These are phyloP conservation scores for Boletus vermiculosoides DNA, from an alignment of 768 basidiomycete species.

Conservation along the genomic window DNA sequence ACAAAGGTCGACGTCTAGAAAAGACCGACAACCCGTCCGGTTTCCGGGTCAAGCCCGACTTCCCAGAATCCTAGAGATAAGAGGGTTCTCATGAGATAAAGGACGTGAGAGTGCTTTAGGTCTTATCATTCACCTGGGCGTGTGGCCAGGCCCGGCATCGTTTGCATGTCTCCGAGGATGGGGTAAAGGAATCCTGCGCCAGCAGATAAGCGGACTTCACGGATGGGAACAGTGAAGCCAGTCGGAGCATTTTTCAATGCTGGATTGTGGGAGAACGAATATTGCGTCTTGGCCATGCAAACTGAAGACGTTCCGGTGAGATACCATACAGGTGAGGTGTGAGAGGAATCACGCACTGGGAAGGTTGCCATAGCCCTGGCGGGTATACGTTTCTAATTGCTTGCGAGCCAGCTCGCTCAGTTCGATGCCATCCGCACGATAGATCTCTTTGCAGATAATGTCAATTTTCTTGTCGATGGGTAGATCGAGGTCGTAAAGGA, in stretches of 20 bases:
- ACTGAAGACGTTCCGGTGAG: conserved; percentile 44
- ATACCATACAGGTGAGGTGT: not conserved
- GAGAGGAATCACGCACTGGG: conserved; percentile 56
- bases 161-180: conserved; percentile 94
- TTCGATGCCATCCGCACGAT: conserved; percentile 89
- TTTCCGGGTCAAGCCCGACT: conserved; percentile 75
- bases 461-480: conserved; percentile 87
- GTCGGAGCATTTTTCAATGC: conserved; percentile 87
- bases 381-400: conserved; percentile 89
- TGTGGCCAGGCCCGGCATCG: conserved; percentile 95
- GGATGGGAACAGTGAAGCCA: conserved; percentile 92
- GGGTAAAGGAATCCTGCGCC: conserved; percentile 97
- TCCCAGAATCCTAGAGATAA: conserved; percentile 77
- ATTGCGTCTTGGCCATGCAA: conserved; percentile 98
- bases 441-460: conserved; percentile 86
- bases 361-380: conserved; percentile 77
- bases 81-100: conserved; percentile 11
- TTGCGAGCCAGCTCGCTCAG: conserved; percentile 80
- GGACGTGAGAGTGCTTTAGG: not conserved
- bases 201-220: conserved; percentile 82
- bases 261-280: conserved; percentile 95
- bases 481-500: conserved; percentile 85
- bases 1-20: conserved; percentile 48
- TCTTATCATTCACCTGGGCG: conserved; percentile 63
- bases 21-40: conserved; percentile 81